Base-by-base conservation (phyloP, 371 early-diverging fungal genomes). In the Apophysomyces sp. region DNA sequence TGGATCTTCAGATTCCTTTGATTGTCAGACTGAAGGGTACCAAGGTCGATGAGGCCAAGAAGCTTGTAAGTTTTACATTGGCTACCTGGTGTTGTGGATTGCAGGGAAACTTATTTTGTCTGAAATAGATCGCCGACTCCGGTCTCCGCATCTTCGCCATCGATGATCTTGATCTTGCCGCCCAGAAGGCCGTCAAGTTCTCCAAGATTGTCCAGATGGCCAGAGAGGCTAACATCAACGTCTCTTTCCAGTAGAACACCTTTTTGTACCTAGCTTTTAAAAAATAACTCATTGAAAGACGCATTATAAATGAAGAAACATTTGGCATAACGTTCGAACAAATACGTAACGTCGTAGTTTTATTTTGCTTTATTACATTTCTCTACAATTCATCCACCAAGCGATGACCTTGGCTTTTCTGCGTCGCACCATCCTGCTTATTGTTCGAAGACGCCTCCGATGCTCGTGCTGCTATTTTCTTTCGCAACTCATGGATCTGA, bases 101-200 rank as follows among this genome's bases (percentile, higher is more conserved):
- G 0, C 2, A 55, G 18, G 8, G 27, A 11, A 28, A 13, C 9
- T 57, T 57, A 18, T 28, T 36, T 54, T n/a, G 49, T 44, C 34
- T 32, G 27, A 13, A 26, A 1, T 66, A 70, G 68, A 96, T 98
- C 73, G 85, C 84, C 53, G 90, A 96, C 56, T 94, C 94, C 39
- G 94, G 94, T 49, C 88, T 99, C 58, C 85, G 91, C 62, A 96
- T 98, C 80, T 91, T 92, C 78, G 85, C 97, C 60, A 83, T 88
- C 61, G 97, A 99, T 71, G 96, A 97, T 72, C 84, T 99, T 66
- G 98, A 97, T 73, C 86, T 91, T 67, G 99, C 99, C 54, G 98
- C 99, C 41, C 83, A 84, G 64, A 94, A 94, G 85, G 93, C 93
- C 54, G 99, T 99, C 64, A 86, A 92, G 76, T 86, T 98, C 77